Evolutionary conservation across 2,329 filamentous ascomycete species (phyloP).

Genomic region (Penicillium sp.): DNA sequence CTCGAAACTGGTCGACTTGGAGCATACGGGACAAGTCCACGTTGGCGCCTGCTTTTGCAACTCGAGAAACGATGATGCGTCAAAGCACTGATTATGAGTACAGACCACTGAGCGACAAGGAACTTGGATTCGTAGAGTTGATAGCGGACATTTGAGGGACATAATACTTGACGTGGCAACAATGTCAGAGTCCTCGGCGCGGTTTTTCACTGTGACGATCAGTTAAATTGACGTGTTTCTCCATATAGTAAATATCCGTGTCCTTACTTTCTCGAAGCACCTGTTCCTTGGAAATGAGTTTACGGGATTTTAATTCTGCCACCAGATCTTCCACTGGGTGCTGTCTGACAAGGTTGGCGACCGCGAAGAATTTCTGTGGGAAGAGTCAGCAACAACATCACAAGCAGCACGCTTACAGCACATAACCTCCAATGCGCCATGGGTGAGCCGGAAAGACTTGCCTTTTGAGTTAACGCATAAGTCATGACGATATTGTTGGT

Average conservation of each 20-base stretch:
- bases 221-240: background rate
- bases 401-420: background rate
- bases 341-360: slow-evolving; percentile 72
- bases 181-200: slow-evolving; percentile 83
- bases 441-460: slow-evolving; percentile 39
- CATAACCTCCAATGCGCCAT: background rate
- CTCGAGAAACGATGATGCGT: slow-evolving; percentile 86
- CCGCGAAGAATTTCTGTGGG: slow-evolving; percentile 67
- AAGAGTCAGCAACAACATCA: background rate
- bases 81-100: slow-evolving; percentile 91
- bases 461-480: slow-evolving; percentile 89
- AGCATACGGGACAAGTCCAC: slow-evolving; percentile 95
- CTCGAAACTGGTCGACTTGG: slow-evolving; percentile 76
- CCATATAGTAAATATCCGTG: too few relatives aligned
- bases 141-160: slow-evolving; percentile 89
- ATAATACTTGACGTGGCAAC: slow-evolving; percentile 83
- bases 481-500: slow-evolving; percentile 79
- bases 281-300: slow-evolving; percentile 73
- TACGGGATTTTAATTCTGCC: slow-evolving; percentile 61
- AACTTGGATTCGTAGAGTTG: slow-evolving; percentile 74
- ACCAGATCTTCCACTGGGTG: slow-evolving; percentile 71
- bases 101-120: slow-evolving; percentile 79
- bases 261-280: slow-evolving; percentile 76
- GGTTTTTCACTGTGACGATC: slow-evolving; percentile 65
- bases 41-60: slow-evolving; percentile 94